Percentiles rank a stretch among this genome's conserved stretches.
phyloP scores from a whole-genome alignment of 2,329 filamentous ascomycete species.

The Diaporthe vaccinii region DNA sequence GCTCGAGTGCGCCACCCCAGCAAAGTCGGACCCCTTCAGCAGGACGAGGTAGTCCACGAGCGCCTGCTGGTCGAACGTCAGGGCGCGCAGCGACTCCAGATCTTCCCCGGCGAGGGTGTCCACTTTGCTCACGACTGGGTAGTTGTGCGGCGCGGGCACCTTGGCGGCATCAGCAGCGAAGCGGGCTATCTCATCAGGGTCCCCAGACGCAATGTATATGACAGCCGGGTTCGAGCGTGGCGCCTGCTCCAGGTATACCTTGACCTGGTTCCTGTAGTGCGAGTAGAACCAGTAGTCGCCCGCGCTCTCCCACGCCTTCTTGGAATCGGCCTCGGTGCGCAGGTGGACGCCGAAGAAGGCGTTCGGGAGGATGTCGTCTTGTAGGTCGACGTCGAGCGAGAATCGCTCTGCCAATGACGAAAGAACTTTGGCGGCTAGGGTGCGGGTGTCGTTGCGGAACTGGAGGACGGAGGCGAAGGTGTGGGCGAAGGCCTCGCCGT shows the following conservation, averaged over 20 bases:
- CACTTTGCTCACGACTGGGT: constrained; percentile 14
- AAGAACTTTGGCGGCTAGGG: constrained; percentile 35
- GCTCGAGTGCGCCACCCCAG: constrained; percentile 33
- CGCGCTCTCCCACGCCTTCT: constrained; percentile 9
- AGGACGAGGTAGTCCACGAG: constrained; percentile 30
- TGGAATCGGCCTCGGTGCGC: constrained; percentile 30
- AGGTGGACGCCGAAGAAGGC: constrained; percentile 34
- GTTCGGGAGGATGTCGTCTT: neutral
- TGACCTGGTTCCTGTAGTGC: constrained; percentile 23
- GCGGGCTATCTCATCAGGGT: neutral
- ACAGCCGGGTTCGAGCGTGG: neutral
- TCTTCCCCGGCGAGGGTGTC: neutral
- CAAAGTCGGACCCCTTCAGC: constrained; percentile 32
- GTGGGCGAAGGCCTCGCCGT: constrained; percentile 42
- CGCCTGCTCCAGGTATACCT: constrained; percentile 21
- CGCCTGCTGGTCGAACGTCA: constrained; percentile 29
- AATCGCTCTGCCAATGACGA: neutral
- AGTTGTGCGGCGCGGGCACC: neutral
- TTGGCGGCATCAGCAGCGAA: constrained; percentile 13
- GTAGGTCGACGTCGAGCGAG: constrained; percentile 7
- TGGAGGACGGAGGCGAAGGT: constrained; percentile 51
- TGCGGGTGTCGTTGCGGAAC: constrained; percentile 49
- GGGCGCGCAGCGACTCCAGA: neutral
- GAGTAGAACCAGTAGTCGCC: constrained; percentile 30
- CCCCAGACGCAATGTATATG: constrained; percentile 28